These are phyloP conservation scores for Inonotus hispidus DNA, from an alignment of 1,284 basidiomycete species.

Conservation along the genomic window DNA sequence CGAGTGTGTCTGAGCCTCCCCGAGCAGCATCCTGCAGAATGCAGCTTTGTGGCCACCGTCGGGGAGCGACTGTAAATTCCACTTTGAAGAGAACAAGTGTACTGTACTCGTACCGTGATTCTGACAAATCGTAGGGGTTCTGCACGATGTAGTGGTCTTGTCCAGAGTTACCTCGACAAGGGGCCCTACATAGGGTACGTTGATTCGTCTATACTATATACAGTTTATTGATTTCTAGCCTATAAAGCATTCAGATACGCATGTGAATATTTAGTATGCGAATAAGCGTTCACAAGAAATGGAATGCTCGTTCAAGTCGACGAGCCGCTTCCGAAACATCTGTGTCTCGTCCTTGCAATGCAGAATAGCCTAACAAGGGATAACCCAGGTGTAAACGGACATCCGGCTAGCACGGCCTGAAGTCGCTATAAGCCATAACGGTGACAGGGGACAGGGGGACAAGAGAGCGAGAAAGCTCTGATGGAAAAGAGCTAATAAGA, in stretches of 20 bases:
- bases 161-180: too few species aligned
- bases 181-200: too few species aligned
- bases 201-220: too few species aligned
- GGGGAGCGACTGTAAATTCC: neutral
- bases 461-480: neutral
- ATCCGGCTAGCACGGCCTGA: conserved; percentile 7
- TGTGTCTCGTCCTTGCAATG: neutral
- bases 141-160: too few species aligned
- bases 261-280: too few species aligned
- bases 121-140: too few species aligned
- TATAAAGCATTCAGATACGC: too few species aligned
- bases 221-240: too few species aligned
- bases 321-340: conserved; percentile 18
- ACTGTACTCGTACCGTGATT: too few species aligned
- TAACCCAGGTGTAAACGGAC: conserved; percentile 7
- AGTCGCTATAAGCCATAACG: neutral
- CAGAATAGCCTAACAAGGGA: conserved; percentile 3
- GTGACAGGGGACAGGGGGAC: neutral
- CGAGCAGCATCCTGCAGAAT: too few species aligned
- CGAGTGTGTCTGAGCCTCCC: too few species aligned
- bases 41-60: neutral
- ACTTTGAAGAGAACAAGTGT: too few species aligned
- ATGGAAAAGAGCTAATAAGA: neutral
- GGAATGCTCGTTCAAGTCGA: conserved; percentile 8
- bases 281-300: neutral